Evolutionary conservation across 2,329 filamentous ascomycete genomes (phyloP).

Genomic region (Epichloe uncinata): DNA sequence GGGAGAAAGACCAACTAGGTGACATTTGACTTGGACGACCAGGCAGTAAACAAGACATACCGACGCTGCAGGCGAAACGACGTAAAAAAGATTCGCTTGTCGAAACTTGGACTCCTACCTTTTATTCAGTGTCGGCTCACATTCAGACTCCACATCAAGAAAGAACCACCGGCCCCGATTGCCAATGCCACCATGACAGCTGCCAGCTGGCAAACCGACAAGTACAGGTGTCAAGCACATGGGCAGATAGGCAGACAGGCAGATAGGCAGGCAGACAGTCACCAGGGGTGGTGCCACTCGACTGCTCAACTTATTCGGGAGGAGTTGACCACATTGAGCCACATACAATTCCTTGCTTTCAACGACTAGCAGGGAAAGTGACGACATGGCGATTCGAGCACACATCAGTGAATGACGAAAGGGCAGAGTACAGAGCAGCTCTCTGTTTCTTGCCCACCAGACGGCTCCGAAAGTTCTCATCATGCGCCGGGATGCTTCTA

Average conservation of each 20-base stretch:
- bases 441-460: not conserved
- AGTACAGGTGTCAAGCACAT: slow-evolving; percentile 1
- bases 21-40: not conserved
- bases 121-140: slow-evolving; percentile 5
- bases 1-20: not conserved
- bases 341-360: not conserved
- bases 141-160: slow-evolving; percentile 2
- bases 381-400: not conserved
- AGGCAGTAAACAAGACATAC: not conserved
- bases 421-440: not conserved
- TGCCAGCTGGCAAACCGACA: slow-evolving; percentile 4
- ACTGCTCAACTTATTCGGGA: not conserved
- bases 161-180: not conserved
- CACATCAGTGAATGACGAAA: not conserved
- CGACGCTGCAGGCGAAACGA: not conserved
- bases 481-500: slow-evolving; percentile 2
- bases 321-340: too few species aligned
- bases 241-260: not conserved
- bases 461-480: not conserved
- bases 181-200: not conserved
- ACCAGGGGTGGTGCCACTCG: not conserved
- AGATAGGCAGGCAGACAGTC: not conserved
- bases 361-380: not conserved
- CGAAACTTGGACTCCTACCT: slow-evolving; percentile 1
- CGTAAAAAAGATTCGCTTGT: not conserved